Base-by-base conservation (phyloP, 306 rosid genomes). In the Cucumis hystrix region DNA sequence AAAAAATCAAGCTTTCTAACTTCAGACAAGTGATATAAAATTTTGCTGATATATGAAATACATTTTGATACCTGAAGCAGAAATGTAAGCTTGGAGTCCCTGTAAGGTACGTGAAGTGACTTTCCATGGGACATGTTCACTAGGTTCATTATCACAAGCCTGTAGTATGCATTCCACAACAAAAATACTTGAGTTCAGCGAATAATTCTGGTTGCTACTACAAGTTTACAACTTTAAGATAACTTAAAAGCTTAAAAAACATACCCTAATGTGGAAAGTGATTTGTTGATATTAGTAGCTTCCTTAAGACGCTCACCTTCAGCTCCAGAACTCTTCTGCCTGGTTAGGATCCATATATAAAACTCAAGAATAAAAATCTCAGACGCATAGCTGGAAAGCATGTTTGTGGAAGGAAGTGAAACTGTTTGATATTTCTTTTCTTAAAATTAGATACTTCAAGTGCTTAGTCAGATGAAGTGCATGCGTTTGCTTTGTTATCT, bases 301-400 rank as follows among this genome's bases (percentile, higher is more conserved):
- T 92, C 99, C 90, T 89, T 95, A 39, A 95, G 93, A 76, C 99
- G 98, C 74, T 95, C 98, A 73, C 99, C 99, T 85, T 95, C 99
- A 66, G 99, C 99, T 52, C 99, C 99, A 75, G 99, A 95, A 80
- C 99, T 95, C 91, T 95, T 95, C 77, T 95, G 99, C 87, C 99
- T 92, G 81, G n/a, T 83, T 59, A 79, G 69, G 76, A 86, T 56
- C n/a, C 78, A 54, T 75, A 10, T 30, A 20, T 20, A 59, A 70
- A 40, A 8, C 20, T 52, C 7, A 20, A 64, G 21, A 30, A 59
- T 79, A 41, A 51, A 16, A 35, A 41, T 60, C n/a, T 18, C 63
- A 56, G 10, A 74, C 7, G 28, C 49, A 16, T 17, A 35, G 51
- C 33, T 37, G 49, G 64, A 74, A 74, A 45, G 49, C 56, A 30